Evolutionary conservation across 129 eudicot species (phyloP), one percentile per base, ranked within the genome.

Genomic region (Saposhnikovia divaricata): DNA sequence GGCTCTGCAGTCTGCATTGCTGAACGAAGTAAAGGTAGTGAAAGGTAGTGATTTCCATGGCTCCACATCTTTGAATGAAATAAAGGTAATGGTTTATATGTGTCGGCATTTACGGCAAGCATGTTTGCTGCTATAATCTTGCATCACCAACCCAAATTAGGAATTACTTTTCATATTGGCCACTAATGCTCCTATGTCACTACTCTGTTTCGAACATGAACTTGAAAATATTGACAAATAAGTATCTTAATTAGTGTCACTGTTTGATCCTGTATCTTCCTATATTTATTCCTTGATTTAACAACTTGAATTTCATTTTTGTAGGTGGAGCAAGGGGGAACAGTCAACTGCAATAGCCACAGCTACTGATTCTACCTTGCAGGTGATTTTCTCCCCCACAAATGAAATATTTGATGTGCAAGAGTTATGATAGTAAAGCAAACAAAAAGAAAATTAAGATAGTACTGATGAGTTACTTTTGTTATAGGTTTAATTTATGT

Each of bases 301-400:
- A 16, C 38, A 68, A 50, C 59, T 43, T 39, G 34, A 72, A 11
- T 73, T 23, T 61, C 77, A 18, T 12, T 61, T 75, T 68, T 80
- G 72, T 78, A 95, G 98, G 89, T 92, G 97, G 98, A 92, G 93
- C 86, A 90, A 86, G 87, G 97, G 98, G 78, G 98, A 95, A 84
- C 98, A 95, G 14, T 89, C 97, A 27, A 86, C 96, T 61, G 97
- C 98, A 81, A 75, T 92, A 71, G 91, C 91, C 68, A 95, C 97
- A 74, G 97, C 95, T 55, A 95, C 90, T 38, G 89, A 88, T 69
- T 80, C 89, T 72, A 92, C 85, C 74, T 80, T 90, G 77, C 90
- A 90, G 90, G 98, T 92, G 87, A 78, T 38, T 38, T 47, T 28
- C 44, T 68, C 19, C 51, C 71, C 45, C 19, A n/a, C 72, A 19